Conservation (phyloP, 2,329 filamentous ascomycete genomes). For the Cercospora sojina region DNA sequence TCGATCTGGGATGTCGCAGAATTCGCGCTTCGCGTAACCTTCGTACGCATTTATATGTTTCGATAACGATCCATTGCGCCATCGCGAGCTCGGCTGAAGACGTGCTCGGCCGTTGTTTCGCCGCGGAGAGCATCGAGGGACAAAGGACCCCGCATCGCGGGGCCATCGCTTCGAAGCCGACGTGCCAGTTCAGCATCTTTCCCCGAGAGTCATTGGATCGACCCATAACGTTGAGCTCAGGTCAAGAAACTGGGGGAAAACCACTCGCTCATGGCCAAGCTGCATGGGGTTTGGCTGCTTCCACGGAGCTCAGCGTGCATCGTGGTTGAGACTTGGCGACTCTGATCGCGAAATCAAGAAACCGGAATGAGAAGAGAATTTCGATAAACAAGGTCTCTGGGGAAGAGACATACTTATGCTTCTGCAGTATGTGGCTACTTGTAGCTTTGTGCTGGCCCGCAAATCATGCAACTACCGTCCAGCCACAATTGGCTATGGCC, state of each 20-base stretch:
- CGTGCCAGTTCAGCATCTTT: background rate
- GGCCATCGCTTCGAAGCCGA: background rate
- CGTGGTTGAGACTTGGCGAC: background rate
- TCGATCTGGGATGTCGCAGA: background rate
- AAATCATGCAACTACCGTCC: background rate
- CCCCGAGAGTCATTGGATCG: background rate
- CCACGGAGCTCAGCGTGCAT: background rate
- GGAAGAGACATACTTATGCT: background rate
- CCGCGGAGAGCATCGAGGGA: background rate
- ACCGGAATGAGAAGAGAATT: background rate
- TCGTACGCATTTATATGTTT: background rate
- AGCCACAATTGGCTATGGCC: background rate
- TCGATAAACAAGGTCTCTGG: background rate
- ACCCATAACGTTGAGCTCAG: background rate
- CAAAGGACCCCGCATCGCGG: background rate
- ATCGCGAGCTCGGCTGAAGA: constrained; percentile 7
- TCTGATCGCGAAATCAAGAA: background rate
- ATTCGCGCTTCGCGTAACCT: background rate
- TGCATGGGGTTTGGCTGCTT: background rate
- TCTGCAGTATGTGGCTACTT: background rate
- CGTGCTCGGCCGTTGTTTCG: background rate
- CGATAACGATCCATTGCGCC: background rate
- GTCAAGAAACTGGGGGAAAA: background rate
- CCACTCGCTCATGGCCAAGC: background rate
- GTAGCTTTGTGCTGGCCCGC: background rate